Percentiles rank a stretch among this genome's conserved stretches.
Evolutionary conservation across 257 asterid species (phyloP).

Genomic region (Eucommia ulmoides): DNA sequence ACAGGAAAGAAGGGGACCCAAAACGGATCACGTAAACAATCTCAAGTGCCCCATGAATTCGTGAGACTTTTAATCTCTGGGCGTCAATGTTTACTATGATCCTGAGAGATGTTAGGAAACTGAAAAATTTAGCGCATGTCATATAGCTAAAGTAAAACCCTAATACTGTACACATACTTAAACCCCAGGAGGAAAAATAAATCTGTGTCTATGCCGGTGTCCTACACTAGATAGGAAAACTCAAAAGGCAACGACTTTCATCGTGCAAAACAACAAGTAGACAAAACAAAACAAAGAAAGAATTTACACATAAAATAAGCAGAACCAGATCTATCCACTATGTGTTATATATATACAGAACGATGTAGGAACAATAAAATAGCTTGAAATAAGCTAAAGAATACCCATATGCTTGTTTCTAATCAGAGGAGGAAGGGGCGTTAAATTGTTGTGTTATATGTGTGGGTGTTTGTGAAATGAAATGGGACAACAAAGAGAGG

Average conservation of each 20-base stretch:
- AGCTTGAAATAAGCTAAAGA: constrained; percentile 31
- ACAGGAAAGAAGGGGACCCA: too few relatives aligned
- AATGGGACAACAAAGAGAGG: too few relatives aligned
- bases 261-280: constrained; percentile 20
- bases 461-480: too few relatives aligned
- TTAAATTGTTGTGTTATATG: too few relatives aligned
- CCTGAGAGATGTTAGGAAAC: too few relatives aligned
- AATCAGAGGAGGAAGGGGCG: constrained; percentile 10
- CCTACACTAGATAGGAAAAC: constrained; percentile 18
- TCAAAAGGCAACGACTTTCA: constrained; percentile 12
- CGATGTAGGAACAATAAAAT: constrained; percentile 17
- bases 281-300: constrained; percentile 7
- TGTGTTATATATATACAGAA: constrained; percentile 32
- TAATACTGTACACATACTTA: constrained; percentile 13
- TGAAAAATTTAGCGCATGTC: too few relatives aligned
- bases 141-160: too few relatives aligned
- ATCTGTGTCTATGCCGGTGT: constrained; percentile 56
- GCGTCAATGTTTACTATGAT: too few relatives aligned
- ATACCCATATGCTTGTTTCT: constrained; percentile 20
- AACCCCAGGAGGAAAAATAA: constrained; percentile 23
- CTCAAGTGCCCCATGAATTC: too few relatives aligned
- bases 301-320: constrained; percentile 20
- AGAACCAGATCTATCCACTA: too few relatives aligned
- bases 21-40: too few relatives aligned
- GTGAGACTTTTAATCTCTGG: too few relatives aligned